phyloP scores from a whole-genome alignment of 148 eudicot species.

The Silene uniflora region DNA sequence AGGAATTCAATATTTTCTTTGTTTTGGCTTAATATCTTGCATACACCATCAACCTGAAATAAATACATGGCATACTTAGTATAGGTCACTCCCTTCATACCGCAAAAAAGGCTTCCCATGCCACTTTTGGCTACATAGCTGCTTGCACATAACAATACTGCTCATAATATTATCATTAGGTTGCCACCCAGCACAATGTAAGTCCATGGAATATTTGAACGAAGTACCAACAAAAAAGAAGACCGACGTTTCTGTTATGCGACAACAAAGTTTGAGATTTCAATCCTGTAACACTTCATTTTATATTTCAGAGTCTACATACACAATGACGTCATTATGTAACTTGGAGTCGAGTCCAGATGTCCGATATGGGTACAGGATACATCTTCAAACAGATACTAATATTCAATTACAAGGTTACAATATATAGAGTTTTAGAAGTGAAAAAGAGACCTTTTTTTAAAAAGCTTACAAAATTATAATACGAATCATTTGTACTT shows the following conservation, averaged over 20 bases:
- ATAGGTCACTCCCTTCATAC: background rate
- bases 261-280: background rate
- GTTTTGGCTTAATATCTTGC: slow-evolving; percentile 66
- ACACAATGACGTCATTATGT: background rate
- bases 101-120: background rate
- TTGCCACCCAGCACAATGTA: background rate
- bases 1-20: slow-evolving; percentile 52
- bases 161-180: background rate
- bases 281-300: background rate
- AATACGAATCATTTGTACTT: too few relatives aligned
- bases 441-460: too few relatives aligned
- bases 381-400: too few relatives aligned
- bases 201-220: background rate
- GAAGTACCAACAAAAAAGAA: background rate
- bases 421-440: too few relatives aligned
- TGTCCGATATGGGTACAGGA: background rate
- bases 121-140: background rate
- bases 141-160: background rate
- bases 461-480: too few relatives aligned
- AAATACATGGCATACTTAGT: slow-evolving; percentile 9
- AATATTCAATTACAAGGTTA: too few relatives aligned
- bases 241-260: background rate
- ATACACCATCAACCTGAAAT: slow-evolving; percentile 63
- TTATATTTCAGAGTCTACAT: background rate
- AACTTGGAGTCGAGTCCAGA: background rate